Conservation (phyloP, 2,329 filamentous ascomycete species). For the Capronia epimyces region DNA sequence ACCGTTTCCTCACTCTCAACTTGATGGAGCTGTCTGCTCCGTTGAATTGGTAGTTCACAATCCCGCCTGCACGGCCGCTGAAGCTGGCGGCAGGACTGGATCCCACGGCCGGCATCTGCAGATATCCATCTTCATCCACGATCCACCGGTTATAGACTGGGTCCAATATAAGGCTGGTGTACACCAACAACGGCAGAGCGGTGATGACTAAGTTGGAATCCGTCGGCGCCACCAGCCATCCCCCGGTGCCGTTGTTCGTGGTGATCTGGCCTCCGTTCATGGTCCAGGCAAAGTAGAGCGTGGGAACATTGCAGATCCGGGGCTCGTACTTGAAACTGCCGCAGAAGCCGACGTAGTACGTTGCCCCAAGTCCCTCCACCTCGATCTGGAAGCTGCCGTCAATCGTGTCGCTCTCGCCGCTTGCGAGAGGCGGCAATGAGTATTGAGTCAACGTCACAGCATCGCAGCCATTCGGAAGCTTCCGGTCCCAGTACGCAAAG, state of each 20-base stretch:
- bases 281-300: too few relatives aligned
- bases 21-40: background rate
- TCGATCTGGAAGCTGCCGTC: background rate
- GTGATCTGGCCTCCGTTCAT: background rate
- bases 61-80: background rate
- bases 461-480: constrained; percentile 3
- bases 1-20: background rate
- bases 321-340: background rate
- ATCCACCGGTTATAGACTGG: background rate
- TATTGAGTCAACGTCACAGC: constrained; percentile 1
- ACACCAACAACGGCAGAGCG: background rate
- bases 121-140: background rate
- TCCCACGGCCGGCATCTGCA: background rate
- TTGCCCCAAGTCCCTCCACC: background rate
- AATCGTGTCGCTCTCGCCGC: background rate
- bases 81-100: background rate
- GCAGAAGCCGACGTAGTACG: background rate
- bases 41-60: background rate
- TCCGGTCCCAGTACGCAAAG: constrained; percentile 7
- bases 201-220: background rate
- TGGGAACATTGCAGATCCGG: background rate
- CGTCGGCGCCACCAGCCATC: background rate
- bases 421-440: background rate
- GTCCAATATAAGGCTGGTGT: background rate
- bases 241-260: background rate